A percentile compares a stretch with the other conserved stretches of the same genome.
These are phyloP conservation scores for Lasiosphaeriaceae sp. DNA, from an alignment of 495 filamentous ascomycete genomes.

Conservation along the genomic window DNA sequence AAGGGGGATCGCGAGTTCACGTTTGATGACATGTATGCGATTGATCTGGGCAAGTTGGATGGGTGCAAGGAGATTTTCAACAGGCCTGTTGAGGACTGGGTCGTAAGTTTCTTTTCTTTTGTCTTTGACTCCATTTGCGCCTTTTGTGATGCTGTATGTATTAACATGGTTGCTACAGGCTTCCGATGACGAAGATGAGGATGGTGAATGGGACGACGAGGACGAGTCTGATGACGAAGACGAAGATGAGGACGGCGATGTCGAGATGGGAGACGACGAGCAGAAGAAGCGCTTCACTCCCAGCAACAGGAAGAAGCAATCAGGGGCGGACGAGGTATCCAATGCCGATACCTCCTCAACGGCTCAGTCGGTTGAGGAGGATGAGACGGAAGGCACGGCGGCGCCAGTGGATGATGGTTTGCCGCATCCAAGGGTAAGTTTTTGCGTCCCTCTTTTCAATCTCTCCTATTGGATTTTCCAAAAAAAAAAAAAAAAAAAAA, in stretches of 20 bases:
- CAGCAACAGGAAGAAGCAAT: slow-evolving; percentile 47
- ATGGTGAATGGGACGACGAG: slow-evolving; percentile 67
- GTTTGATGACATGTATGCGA: slow-evolving; percentile 88
- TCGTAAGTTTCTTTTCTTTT: slow-evolving; percentile 41
- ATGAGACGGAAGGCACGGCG: slow-evolving; percentile 45
- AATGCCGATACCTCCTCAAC: slow-evolving; percentile 27
- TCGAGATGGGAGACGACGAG: slow-evolving; percentile 38
- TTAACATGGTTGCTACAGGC: slow-evolving; percentile 35
- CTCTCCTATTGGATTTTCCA: neutral
- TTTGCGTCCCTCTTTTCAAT: neutral
- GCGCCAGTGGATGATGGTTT: slow-evolving; percentile 52
- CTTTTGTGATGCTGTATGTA: neutral
- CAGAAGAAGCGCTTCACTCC: slow-evolving; percentile 31
- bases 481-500: neutral
- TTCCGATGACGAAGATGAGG: slow-evolving; percentile 65
- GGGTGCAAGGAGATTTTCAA: slow-evolving; percentile 86
- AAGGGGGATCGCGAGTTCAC: slow-evolving; percentile 91
- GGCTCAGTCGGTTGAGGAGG: slow-evolving; percentile 38
- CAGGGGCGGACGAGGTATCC: slow-evolving; percentile 24
- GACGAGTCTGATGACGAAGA: slow-evolving; percentile 66
- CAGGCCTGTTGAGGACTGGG: slow-evolving; percentile 80
- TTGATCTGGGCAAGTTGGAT: slow-evolving; percentile 88
- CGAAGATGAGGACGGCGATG: slow-evolving; percentile 52
- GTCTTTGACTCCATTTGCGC: neutral
- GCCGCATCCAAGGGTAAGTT: slow-evolving; percentile 52